These are phyloP conservation scores for Ephemerocybe angulata DNA, from an alignment of 768 basidiomycete species.

Conservation along the genomic window DNA sequence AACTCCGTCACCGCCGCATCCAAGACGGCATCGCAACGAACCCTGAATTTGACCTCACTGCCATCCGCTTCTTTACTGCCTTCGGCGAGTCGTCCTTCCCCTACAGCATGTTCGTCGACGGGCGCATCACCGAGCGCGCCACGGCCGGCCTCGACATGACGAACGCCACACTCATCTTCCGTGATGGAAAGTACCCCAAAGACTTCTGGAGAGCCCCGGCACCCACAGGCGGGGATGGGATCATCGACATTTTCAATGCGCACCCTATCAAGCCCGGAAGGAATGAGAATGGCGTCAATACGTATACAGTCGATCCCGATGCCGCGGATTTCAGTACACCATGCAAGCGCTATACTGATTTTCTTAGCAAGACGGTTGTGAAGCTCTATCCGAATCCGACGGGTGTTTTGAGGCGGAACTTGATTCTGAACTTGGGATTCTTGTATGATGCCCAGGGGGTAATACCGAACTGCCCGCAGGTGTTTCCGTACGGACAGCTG, in stretches of 20 bases:
- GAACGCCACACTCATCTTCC: slow-evolving; percentile 16
- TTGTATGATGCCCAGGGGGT: slow-evolving; percentile 7
- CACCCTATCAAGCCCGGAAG: slow-evolving; percentile 15
- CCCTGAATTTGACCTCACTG: slow-evolving; percentile 14
- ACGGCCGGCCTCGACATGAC: slow-evolving; percentile 14
- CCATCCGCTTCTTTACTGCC: slow-evolving; percentile 13
- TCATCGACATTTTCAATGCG: not conserved
- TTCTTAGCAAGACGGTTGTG: slow-evolving; percentile 12
- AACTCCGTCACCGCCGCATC: slow-evolving; percentile 15
- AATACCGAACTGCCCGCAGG: slow-evolving; percentile 8
- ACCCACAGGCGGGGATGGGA: slow-evolving; percentile 7
- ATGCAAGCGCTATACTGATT: slow-evolving; percentile 15
- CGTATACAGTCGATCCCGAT: slow-evolving; percentile 14
- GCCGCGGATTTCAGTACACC: slow-evolving; percentile 9
- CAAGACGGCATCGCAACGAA: slow-evolving; percentile 21
- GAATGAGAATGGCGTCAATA: slow-evolving; percentile 12
- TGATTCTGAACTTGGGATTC: slow-evolving; percentile 13
- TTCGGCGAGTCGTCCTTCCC: slow-evolving; percentile 16
- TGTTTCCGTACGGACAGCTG: slow-evolving; percentile 14
- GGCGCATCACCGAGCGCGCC: slow-evolving; percentile 13
- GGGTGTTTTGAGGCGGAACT: slow-evolving; percentile 11
- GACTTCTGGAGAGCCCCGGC: slow-evolving; percentile 13
- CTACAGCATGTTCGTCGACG: slow-evolving; percentile 17
- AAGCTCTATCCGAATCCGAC: slow-evolving; percentile 17
- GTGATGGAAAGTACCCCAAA: slow-evolving; percentile 14